Conservation (phyloP, 2,329 filamentous ascomycete genomes). For the Scortechinia acanthostroma region DNA sequence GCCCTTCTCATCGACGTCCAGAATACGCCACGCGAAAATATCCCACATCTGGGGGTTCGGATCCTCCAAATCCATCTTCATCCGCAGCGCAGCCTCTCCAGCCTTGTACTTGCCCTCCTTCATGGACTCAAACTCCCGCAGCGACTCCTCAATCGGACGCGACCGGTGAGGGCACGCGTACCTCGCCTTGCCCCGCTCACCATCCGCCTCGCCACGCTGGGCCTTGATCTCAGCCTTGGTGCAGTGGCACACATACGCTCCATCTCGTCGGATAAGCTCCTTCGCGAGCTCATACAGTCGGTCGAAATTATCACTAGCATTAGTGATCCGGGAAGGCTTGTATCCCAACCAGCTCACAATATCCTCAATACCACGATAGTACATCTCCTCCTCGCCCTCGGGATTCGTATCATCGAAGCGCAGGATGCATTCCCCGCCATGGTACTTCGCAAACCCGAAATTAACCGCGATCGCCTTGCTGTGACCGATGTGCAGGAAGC, state of each 20-base stretch:
- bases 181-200: slow-evolving; percentile 52
- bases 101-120: slow-evolving; percentile 83
- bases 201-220: slow-evolving; percentile 73
- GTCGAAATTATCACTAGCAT: slow-evolving; percentile 35
- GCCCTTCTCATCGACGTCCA: slow-evolving; percentile 53
- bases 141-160: slow-evolving; percentile 67
- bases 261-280: slow-evolving; percentile 67
- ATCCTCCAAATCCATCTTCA: slow-evolving; percentile 82
- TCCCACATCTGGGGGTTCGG: slow-evolving; percentile 97
- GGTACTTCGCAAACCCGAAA: slow-evolving; percentile 65
- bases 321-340: slow-evolving; percentile 19
- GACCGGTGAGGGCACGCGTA: slow-evolving; percentile 77
- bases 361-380: slow-evolving; percentile 82
- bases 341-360: slow-evolving; percentile 84
- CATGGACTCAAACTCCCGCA: slow-evolving; percentile 83
- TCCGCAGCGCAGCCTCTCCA: slow-evolving; percentile 75
- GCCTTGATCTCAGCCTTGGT: slow-evolving; percentile 73
- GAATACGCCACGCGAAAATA: slow-evolving; percentile 79
- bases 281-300: slow-evolving; percentile 82
- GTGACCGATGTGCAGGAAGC: slow-evolving; percentile 68
- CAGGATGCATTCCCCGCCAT: slow-evolving; percentile 54
- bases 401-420: slow-evolving; percentile 72
- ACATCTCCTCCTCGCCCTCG: slow-evolving; percentile 73
- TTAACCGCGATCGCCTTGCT: slow-evolving; percentile 71
- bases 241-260: slow-evolving; percentile 83